A percentile compares a stretch with the other conserved stretches of the same genome.
Conservation (phyloP, 2,329 filamentous ascomycete genomes). For the Colletotrichum sp. region DNA sequence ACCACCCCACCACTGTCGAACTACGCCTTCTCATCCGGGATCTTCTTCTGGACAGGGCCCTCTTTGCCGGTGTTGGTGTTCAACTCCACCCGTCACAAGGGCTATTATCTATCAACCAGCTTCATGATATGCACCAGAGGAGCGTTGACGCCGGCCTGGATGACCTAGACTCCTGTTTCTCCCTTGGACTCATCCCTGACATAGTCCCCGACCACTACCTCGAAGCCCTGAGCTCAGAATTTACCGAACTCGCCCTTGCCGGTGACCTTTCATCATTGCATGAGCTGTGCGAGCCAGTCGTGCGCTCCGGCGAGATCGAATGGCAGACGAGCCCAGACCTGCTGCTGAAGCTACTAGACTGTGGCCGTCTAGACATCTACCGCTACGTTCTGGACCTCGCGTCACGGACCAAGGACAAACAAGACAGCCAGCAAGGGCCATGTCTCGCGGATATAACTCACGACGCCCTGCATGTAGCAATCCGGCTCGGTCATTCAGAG, state of each 20-base stretch:
- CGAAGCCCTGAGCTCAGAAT: slow-evolving; percentile 23
- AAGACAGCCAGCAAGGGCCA: neutral
- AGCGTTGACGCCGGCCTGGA: slow-evolving; percentile 29
- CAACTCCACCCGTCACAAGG: slow-evolving; percentile 23
- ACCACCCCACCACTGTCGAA: slow-evolving; percentile 25
- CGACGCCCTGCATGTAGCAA: slow-evolving; percentile 32
- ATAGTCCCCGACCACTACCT: slow-evolving; percentile 22
- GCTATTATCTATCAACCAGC: slow-evolving; percentile 20
- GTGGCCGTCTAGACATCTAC: slow-evolving; percentile 27
- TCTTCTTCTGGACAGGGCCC: slow-evolving; percentile 28
- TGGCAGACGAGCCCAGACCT: slow-evolving; percentile 26
- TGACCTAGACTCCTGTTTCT: slow-evolving; percentile 31
- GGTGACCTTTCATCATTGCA: slow-evolving; percentile 28
- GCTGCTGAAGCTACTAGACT: slow-evolving; percentile 29
- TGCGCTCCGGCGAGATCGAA: slow-evolving; percentile 29
- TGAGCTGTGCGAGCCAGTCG: slow-evolving; percentile 31
- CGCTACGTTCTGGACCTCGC: slow-evolving; percentile 31
- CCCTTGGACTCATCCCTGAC: slow-evolving; percentile 27
- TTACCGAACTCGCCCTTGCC: slow-evolving; percentile 26
- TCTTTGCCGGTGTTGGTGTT: slow-evolving; percentile 31
- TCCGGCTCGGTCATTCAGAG: slow-evolving; percentile 28
- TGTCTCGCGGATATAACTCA: slow-evolving; percentile 28
- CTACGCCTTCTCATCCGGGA: slow-evolving; percentile 30
- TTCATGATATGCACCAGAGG: slow-evolving; percentile 32
- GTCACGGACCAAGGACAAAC: slow-evolving; percentile 25